These are phyloP conservation scores for Leccinum colubrinum DNA, from an alignment of 1,284 basidiomycete genomes.

Conservation along the genomic window DNA sequence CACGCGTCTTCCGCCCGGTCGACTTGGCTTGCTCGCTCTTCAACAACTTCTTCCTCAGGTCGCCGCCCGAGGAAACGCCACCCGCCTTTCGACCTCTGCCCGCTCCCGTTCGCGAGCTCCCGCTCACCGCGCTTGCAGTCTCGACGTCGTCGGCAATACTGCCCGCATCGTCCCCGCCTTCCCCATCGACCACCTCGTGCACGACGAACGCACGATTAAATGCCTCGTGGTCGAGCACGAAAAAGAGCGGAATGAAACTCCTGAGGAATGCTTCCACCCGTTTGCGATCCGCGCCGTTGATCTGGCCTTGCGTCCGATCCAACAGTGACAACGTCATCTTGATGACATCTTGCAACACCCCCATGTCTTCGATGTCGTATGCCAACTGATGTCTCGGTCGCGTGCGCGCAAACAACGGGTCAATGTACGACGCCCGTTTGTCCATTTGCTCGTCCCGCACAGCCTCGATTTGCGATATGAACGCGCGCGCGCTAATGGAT, in stretches of 20 bases:
- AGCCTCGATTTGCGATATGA: constrained; percentile 90
- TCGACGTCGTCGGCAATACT: constrained; percentile 50
- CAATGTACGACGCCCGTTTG: constrained; percentile 72
- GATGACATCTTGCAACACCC: constrained; percentile 83
- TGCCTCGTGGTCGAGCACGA: constrained; percentile 64
- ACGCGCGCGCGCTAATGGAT: constrained; percentile 77
- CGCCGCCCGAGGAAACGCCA: constrained; percentile 47
- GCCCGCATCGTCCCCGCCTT: constrained; percentile 50
- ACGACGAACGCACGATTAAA: constrained; percentile 70
- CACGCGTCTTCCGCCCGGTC: constrained; percentile 55
- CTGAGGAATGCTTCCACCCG: constrained; percentile 86
- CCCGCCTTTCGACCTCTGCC: constrained; percentile 40
- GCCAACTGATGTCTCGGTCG: constrained; percentile 77
- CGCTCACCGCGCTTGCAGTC: constrained; percentile 37
- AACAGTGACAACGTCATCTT: constrained; percentile 90
- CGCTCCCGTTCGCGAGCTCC: constrained; percentile 36
- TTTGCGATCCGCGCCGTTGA: constrained; percentile 72
- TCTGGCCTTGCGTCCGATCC: constrained; percentile 81
- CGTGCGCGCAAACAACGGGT: constrained; percentile 74
- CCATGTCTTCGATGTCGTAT: constrained; percentile 75
- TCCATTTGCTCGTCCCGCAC: constrained; percentile 85
- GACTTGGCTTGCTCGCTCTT: constrained; percentile 80
- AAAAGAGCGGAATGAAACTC: constrained; percentile 75
- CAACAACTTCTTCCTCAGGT: constrained; percentile 70
- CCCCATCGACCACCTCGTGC: constrained; percentile 44